A percentile compares a stretch with the other conserved stretches of the same genome.
These are phyloP conservation scores for Penicillium sp. DNA, from an alignment of 2,329 filamentous ascomycete species.

Conservation along the genomic window DNA sequence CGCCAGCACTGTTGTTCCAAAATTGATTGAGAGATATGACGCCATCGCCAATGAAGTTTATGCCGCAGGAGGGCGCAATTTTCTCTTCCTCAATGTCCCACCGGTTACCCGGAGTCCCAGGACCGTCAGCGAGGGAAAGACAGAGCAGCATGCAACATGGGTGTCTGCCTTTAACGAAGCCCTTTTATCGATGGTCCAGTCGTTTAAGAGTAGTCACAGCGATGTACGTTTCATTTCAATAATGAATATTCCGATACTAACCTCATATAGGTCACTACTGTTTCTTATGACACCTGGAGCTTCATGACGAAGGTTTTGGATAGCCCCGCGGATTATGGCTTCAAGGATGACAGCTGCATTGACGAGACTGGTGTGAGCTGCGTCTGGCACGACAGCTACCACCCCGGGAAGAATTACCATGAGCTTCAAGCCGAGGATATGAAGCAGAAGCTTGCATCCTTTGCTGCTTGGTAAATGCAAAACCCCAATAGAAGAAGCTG, in stretches of 20 bases:
- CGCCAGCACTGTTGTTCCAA: constrained; percentile 27
- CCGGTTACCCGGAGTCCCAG: constrained; percentile 34
- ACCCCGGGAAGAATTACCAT: constrained; percentile 29
- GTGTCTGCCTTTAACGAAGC: constrained; percentile 22
- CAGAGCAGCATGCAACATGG: constrained; percentile 20
- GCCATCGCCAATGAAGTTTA: constrained; percentile 46
- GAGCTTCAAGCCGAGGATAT: constrained; percentile 28
- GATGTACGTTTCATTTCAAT: constrained; percentile 17
- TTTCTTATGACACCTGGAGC: constrained; percentile 27
- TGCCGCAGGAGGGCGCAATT: constrained; percentile 51
- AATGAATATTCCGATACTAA: not conserved
- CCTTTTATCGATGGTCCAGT: constrained; percentile 10
- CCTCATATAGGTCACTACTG: constrained; percentile 17
- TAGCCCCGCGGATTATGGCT: constrained; percentile 24
- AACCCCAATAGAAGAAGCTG: no score
- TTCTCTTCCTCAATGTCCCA: constrained; percentile 56
- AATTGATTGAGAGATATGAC: constrained; percentile 45
- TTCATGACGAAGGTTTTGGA: constrained; percentile 31
- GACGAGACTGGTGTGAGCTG: constrained; percentile 25
- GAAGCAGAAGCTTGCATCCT: constrained; percentile 17
- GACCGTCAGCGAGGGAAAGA: constrained; percentile 18
- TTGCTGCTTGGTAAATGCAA: constrained; percentile 27
- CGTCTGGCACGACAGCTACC: constrained; percentile 33
- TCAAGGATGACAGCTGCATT: constrained; percentile 26
- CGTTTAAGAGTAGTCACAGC: constrained; percentile 5